Conservation (phyloP, 116 monocot species). For the Posidonia oceanica region DNA sequence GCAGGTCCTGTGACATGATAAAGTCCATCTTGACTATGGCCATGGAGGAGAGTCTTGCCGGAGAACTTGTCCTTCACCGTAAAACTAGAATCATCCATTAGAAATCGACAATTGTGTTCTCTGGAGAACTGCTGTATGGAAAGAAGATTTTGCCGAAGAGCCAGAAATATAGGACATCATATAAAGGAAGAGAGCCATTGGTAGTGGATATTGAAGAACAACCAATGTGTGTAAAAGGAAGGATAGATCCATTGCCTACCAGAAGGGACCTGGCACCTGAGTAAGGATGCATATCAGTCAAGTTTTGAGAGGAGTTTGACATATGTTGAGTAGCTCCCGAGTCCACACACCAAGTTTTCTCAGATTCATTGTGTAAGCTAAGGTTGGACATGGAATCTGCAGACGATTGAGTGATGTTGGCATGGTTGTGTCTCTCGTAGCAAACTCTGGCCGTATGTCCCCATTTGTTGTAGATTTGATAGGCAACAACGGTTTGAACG, state of each 20-base stretch:
- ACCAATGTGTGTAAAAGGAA: background rate
- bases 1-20: background rate
- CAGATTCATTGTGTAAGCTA: no score
- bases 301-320: background rate
- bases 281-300: background rate
- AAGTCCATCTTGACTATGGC: background rate
- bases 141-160: background rate
- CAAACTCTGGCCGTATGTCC: no score
- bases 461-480: background rate
- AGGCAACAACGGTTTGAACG: background rate
- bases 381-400: background rate
- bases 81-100: background rate
- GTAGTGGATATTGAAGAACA: background rate
- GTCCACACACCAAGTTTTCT: background rate
- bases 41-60: no score
- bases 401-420: background rate
- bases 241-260: background rate
- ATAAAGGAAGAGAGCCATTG: background rate
- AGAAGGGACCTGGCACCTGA: background rate
- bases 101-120: background rate
- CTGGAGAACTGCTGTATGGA: no score
- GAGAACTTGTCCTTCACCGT: no score
- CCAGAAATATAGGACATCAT: background rate
- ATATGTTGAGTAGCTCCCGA: background rate
- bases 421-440: background rate